Percentiles rank a stretch among this genome's conserved stretches.
phyloP scores from a whole-genome alignment of 1,284 basidiomycete genomes.

The Cerioporus squamosus region DNA sequence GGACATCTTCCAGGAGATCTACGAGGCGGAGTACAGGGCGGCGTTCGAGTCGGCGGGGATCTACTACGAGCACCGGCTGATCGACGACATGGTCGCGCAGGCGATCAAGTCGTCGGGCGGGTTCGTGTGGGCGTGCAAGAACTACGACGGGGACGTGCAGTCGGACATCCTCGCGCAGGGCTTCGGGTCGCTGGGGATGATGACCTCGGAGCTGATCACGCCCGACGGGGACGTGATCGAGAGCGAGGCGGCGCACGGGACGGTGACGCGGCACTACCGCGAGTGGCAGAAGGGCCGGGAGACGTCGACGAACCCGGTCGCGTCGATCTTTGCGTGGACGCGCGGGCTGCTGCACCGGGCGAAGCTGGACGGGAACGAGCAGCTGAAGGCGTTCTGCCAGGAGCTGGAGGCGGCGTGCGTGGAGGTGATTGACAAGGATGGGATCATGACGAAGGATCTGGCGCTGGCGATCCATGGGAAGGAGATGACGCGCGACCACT shows the following conservation, averaged over 20 bases:
- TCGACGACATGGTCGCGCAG: constrained; percentile 97
- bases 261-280: constrained; percentile 95
- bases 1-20: constrained; percentile 97
- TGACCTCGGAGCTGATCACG: constrained; percentile 97
- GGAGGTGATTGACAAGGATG: constrained; percentile 90
- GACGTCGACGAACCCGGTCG: constrained; percentile 97
- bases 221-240: constrained; percentile 93
- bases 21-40: constrained; percentile 83
- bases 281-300: constrained; percentile 97
- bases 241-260: constrained; percentile 94
- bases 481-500: constrained; percentile 89
- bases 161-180: constrained; percentile 94
- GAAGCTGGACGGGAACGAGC: constrained; percentile 87
- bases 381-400: constrained; percentile 77
- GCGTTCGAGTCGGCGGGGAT: constrained; percentile 84
- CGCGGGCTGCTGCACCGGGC: constrained; percentile 93
- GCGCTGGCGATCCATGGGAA: constrained; percentile 96
- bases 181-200: constrained; percentile 94
- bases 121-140: constrained; percentile 98
- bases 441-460: constrained; percentile 96
- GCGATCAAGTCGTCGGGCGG: constrained; percentile 96
- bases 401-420: constrained; percentile 89
- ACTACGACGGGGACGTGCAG: constrained; percentile 96
- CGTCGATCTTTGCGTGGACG: constrained; percentile 99
- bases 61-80: constrained; percentile 96